Percentiles rank a stretch among this genome's conserved stretches.
Conservation (phyloP, 2,329 filamentous ascomycete genomes). For the Calonectria crousiana region DNA sequence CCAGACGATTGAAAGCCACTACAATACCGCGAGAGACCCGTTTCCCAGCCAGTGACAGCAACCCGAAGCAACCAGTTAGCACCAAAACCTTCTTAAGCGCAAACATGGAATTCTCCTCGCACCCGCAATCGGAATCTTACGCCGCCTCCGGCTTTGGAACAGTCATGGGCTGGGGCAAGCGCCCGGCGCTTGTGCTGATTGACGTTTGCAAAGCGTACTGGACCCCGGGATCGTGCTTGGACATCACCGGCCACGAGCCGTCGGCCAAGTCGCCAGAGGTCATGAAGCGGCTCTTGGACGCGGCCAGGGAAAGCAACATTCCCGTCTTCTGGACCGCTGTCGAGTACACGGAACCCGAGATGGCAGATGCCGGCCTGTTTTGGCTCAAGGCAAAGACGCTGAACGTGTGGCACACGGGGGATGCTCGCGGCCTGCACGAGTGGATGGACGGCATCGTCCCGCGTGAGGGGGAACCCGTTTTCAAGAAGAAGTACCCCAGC, state of each 20-base stretch:
- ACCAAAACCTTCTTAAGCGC: not conserved
- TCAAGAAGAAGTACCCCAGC: slow-evolving; percentile 52
- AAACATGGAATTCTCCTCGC: slow-evolving; percentile 9
- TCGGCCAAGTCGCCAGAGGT: slow-evolving; percentile 48
- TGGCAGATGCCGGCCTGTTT: slow-evolving; percentile 60
- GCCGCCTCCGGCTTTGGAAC: slow-evolving; percentile 52
- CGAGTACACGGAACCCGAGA: slow-evolving; percentile 56
- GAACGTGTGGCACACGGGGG: slow-evolving; percentile 54
- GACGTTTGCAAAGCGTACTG: slow-evolving; percentile 63
- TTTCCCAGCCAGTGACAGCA: not conserved
- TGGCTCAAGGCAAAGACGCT: slow-evolving; percentile 57
- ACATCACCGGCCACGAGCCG: slow-evolving; percentile 18
- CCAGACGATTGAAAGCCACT: not conserved
- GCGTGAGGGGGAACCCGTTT: slow-evolving; percentile 47
- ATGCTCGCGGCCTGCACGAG: slow-evolving; percentile 52
- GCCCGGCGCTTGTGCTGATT: slow-evolving; percentile 57
- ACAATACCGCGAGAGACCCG: not conserved
- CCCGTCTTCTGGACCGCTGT: slow-evolving; percentile 60
- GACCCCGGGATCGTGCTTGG: slow-evolving; percentile 55
- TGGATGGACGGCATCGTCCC: slow-evolving; percentile 56
- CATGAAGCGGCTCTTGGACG: slow-evolving; percentile 54
- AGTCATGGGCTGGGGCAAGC: slow-evolving; percentile 57
- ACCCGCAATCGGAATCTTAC: slow-evolving; percentile 38
- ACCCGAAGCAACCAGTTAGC: not conserved
- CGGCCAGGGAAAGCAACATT: slow-evolving; percentile 51